Percentiles rank a stretch among this genome's conserved stretches.
Conservation (phyloP, 768 basidiomycete species). For the Aureoboletus auriporus region DNA sequence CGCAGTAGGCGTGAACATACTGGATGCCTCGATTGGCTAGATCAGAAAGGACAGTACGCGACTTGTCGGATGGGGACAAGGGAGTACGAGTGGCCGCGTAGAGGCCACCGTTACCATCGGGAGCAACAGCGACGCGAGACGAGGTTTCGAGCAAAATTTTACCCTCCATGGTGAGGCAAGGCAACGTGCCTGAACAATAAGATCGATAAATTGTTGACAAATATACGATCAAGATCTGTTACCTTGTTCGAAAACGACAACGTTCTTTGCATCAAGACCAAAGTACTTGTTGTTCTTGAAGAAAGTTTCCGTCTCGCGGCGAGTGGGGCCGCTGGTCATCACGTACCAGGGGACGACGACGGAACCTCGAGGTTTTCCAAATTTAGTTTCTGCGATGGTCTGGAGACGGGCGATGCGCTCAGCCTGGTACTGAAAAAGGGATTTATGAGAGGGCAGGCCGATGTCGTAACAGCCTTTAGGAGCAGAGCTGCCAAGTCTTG, state of each 20-base stretch:
- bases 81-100: constrained; percentile 90
- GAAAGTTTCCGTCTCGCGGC: constrained; percentile 79
- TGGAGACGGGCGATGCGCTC: constrained; percentile 89
- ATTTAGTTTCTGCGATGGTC: constrained; percentile 59
- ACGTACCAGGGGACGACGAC: constrained; percentile 94
- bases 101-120: constrained; percentile 96
- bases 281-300: constrained; percentile 77
- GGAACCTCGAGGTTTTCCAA: constrained; percentile 48
- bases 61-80: constrained; percentile 52
- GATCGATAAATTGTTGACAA: not conserved
- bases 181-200: constrained; percentile 71
- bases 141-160: constrained; percentile 84
- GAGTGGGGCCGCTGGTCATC: constrained; percentile 98
- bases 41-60: constrained; percentile 79
- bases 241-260: constrained; percentile 98
- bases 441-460: constrained; percentile 87
- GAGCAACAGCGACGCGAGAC: constrained; percentile 86
- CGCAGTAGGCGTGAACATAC: constrained; percentile 94
- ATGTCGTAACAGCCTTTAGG: constrained; percentile 99
- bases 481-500: constrained; percentile 83
- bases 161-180: constrained; percentile 91
- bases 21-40: constrained; percentile 69
- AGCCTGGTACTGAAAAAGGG: constrained; percentile 96
- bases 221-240: constrained; percentile 15
- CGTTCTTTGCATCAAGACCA: constrained; percentile 73